Percentiles rank a stretch among this genome's conserved stretches.
Conservation (phyloP, 2,329 filamentous ascomycete genomes). For the Geosmithia morbida region DNA sequence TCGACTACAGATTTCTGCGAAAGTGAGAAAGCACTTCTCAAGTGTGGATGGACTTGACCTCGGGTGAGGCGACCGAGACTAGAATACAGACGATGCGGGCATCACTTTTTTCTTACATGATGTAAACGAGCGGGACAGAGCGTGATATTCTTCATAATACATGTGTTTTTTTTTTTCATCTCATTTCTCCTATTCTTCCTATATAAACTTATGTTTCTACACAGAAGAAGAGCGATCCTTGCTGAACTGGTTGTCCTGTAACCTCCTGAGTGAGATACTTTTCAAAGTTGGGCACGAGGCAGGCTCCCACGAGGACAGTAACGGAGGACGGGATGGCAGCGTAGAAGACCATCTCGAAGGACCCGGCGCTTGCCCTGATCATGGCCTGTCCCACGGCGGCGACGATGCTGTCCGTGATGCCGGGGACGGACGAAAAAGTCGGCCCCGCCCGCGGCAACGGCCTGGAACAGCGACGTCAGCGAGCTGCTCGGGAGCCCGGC, state of each 20-base stretch:
- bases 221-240: neutral
- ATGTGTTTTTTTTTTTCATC: neutral
- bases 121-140: neutral
- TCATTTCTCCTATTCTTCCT: neutral
- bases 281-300: conserved; percentile 25
- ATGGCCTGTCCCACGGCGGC: conserved; percentile 17
- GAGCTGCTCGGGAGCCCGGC: conserved; percentile 19
- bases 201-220: neutral
- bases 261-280: conserved; percentile 24
- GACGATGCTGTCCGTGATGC: conserved; percentile 17
- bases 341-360: conserved; percentile 28
- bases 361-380: conserved; percentile 24
- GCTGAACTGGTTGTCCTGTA: conserved; percentile 13
- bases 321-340: conserved; percentile 23
- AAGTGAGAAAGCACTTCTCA: neutral
- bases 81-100: neutral
- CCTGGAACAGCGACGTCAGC: conserved; percentile 16
- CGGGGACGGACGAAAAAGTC: conserved; percentile 14
- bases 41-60: too few relatives aligned
- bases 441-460: conserved; percentile 6
- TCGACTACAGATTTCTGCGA: neutral
- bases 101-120: neutral
- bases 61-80: neutral
- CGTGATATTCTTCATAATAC: neutral
- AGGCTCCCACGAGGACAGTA: conserved; percentile 19